Evolutionary conservation across 805 yeast genomes (phyloP), one percentile per base, ranked within the genome.

Genomic region (Saccharomycodes ludwigii): DNA sequence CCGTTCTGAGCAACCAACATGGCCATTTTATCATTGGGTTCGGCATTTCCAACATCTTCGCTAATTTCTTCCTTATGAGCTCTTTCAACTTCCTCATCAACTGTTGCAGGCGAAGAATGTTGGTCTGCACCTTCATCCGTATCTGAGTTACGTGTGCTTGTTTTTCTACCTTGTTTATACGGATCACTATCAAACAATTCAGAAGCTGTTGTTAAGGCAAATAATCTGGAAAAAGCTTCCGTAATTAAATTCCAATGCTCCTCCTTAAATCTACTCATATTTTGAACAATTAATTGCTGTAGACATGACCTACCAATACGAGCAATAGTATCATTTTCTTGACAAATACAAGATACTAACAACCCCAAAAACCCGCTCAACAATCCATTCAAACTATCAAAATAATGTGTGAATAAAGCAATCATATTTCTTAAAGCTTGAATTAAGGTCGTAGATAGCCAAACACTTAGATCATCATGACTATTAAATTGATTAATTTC

Each of bases 251-350:
- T 58, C 99, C 99, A 91, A 43, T 93, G 88, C 5, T 58, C 58
- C 8, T 58, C 64, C 14, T 56, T 51, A 48, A 91, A 83, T 44
- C 72, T 73, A 6, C 55, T 43, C 41, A 76, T 70, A 49, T 91
- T 93, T 40, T 79, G 79, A n/a, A 76, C 57, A 35, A 91, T 67
- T 38, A 91, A 63, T 41, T 76, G 80, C 42, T 80, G 78, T 36
- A 91, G 65, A 52, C 98, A 86, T 6, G 88, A 73, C 47, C 93
- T 71, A 21, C 98, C 99, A 41, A 88, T 88, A 45, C 94, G 68
- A 0, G 96, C 93, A 45, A 93, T 85, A 0, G 97, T 86, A 47
- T 91, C 98, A 52, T 91, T 88, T 45, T 86, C 95, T 54, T 91
- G 98, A 45, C 95, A 84, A 31, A 91, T 83, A 56, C 98, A 91